Percentiles rank a stretch among this genome's conserved stretches.
phyloP scores from a whole-genome alignment of 2,329 filamentous ascomycete species.

The Dothideomycetidae sp. region DNA sequence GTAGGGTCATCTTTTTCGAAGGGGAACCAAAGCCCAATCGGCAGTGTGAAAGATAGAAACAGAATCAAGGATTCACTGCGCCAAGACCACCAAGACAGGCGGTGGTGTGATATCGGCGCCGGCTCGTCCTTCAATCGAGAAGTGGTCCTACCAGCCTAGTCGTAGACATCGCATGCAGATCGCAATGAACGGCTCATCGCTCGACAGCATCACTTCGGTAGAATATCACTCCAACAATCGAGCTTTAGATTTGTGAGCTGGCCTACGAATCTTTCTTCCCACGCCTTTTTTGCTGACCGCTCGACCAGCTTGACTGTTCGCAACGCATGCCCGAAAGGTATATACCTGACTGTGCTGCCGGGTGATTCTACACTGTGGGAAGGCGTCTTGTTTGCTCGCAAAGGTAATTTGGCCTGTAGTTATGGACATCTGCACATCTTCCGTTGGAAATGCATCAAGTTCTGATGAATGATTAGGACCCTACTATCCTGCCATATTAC shows the following conservation, averaged over 20 bases:
- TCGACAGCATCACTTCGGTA: background rate
- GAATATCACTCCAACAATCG: slow-evolving; percentile 11
- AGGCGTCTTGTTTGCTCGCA: slow-evolving; percentile 80
- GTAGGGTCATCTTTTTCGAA: no score
- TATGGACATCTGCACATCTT: no score
- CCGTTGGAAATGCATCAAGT: no score
- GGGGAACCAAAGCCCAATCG: no score
- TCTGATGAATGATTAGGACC: slow-evolving; percentile 45
- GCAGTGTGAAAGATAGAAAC: no score
- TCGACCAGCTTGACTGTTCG: background rate
- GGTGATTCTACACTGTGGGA: slow-evolving; percentile 73
- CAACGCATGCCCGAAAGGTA: slow-evolving; percentile 64
- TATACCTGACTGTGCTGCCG: slow-evolving; percentile 74
- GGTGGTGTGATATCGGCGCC: no score
- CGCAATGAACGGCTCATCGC: background rate
- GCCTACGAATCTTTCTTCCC: background rate
- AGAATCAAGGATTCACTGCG: no score
- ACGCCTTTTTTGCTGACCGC: slow-evolving; percentile 1
- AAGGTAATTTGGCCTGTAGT: slow-evolving; percentile 42
- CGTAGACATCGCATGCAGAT: no score
- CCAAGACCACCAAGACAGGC: no score
- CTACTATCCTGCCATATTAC: slow-evolving; percentile 72
- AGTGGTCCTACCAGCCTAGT: no score
- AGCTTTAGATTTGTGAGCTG: slow-evolving; percentile 10
- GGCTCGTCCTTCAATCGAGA: no score